Base-by-base conservation (phyloP, 768 basidiomycete species). In the Tulasnella sp. region DNA sequence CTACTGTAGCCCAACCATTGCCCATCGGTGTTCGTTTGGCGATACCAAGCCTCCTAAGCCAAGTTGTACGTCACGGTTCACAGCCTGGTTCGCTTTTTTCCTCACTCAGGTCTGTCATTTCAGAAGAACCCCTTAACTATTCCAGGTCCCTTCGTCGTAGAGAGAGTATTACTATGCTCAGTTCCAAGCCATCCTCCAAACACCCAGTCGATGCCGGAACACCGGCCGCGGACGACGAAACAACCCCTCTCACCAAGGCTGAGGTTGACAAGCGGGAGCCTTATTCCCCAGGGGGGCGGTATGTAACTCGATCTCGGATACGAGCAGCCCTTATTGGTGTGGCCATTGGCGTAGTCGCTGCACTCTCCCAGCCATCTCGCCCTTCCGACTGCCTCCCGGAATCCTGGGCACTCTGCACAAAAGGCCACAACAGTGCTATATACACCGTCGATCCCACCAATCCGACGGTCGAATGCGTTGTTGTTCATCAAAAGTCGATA, bases 401-500 rank as follows among this genome's bases (percentile, higher is more conserved):
- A 36, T n/a, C 72, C 14, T 73, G 72, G 72, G 72, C 72, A 31
- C 40, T 73, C 19, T 73, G 72, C 17, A 19, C 72, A 25, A 73
- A 73, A 73, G 72, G 69, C 38, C 69, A 77, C 22, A 72, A 52
- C 15, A 49, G 42, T 17, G 31, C 83, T 54, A 89, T 94, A 49
- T 93, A 93, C 81, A 93, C 93, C 0, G 92, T 93, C 0, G 88
- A 92, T 79, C 80, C 85, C 11, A 71, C 79, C 1, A 80, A 81
- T 11, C 88, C 89, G 9, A 84, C 81, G 40, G 90, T 88, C 2
- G 85, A 91, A 79, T 93, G 91, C 78, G 83, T 93, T n/a, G 83
- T 87, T 42, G 85, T 92, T 14, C 84, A 82, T 76, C 85, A 85
- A 19, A 82, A 85, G 39, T 82, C 79, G 37, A 87, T 93, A 39